Evolutionary conservation across 768 basidiomycete genomes (phyloP), one percentile per base, ranked within the genome.

Genomic region (Phlegmacium glaucopus): DNA sequence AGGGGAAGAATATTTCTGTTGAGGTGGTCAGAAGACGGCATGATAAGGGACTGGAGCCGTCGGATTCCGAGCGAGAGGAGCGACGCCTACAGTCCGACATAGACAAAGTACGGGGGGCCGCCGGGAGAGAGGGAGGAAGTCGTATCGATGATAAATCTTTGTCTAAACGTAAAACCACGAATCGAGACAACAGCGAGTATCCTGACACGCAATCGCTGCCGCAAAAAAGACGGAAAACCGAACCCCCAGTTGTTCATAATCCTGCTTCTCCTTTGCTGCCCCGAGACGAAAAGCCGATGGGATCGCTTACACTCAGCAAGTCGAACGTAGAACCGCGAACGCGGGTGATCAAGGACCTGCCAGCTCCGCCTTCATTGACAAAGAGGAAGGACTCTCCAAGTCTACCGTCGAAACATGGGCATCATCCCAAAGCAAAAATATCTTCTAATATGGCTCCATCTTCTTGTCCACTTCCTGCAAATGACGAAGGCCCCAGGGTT

Each of bases 301-400:
- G 22, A 22, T 22, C 32, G 32, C 12, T 28, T n/a, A 22, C 32
- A n/a, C 26, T 35, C 4, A 37, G 35, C 25, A 51, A 46, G 32
- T 4, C 25, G 11, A 16, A 15, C 18, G 17, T 22, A 12, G 38
- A 34, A n/a, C 32, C 32, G 13, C 45, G 32, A n/a, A 10, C 32
- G 32, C 32, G 32, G n/a, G 11, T n/a, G 32, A 22, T 6, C 32
- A 10, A n/a, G 10, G 32, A n/a, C 34, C 9, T 50, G 22, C 22
- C 22, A 22, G 22, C 42, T 6, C 40, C 65, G 16, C 39, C 60
- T n/a, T 56, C 61, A 39, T 56, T 57, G n/a, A 78, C 69, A 50
- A 55, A 63, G 22, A 72, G 66, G 56, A 71, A 72, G 45, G 71
- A 73, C 15, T 49, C 63, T 2, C 67, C 53, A 12, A 42, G 71